Conservation (phyloP, 2,329 filamentous ascomycete species). For the Ophiostoma tasmaniense region DNA sequence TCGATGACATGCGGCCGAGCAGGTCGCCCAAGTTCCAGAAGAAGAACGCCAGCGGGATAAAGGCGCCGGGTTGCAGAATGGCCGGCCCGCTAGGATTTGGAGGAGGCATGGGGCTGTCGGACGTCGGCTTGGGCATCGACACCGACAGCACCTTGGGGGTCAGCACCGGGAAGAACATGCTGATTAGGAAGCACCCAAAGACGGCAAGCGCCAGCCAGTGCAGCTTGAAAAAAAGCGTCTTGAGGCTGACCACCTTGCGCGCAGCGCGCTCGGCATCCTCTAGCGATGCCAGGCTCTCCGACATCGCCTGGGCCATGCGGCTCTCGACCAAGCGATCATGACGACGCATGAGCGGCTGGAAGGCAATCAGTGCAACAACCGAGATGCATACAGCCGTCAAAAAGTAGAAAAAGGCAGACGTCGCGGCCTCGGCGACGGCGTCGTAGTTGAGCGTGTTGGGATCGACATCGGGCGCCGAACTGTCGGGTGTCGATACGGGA, state of each 20-base stretch:
- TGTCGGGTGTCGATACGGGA: conserved; percentile 30
- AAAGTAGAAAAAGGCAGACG: conserved; percentile 84
- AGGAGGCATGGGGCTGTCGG: background rate
- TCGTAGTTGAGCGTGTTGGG: conserved; percentile 23
- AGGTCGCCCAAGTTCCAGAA: conserved; percentile 92
- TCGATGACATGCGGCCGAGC: conserved; percentile 61
- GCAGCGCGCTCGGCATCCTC: conserved; percentile 45
- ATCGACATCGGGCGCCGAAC: background rate
- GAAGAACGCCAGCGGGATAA: conserved; percentile 84
- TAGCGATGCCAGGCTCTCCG: conserved; percentile 41
- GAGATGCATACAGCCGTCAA: conserved; percentile 76
- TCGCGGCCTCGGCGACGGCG: conserved; percentile 36
- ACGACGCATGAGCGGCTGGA: conserved; percentile 61
- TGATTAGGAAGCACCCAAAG: conserved; percentile 70
- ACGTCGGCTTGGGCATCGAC: background rate
- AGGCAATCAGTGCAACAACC: conserved; percentile 58
- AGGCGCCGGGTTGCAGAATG: conserved; percentile 64
- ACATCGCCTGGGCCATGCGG: conserved; percentile 41
- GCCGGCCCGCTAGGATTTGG: conserved; percentile 30
- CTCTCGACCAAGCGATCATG: conserved; percentile 46
- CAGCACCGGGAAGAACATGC: conserved; percentile 95
- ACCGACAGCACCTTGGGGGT: conserved; percentile 56
- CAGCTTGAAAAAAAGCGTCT: conserved; percentile 64
- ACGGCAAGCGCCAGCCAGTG: conserved; percentile 69
- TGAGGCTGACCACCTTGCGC: conserved; percentile 47